Base-by-base conservation (phyloP, 257 asterid genomes). In the Primulina tabacum region DNA sequence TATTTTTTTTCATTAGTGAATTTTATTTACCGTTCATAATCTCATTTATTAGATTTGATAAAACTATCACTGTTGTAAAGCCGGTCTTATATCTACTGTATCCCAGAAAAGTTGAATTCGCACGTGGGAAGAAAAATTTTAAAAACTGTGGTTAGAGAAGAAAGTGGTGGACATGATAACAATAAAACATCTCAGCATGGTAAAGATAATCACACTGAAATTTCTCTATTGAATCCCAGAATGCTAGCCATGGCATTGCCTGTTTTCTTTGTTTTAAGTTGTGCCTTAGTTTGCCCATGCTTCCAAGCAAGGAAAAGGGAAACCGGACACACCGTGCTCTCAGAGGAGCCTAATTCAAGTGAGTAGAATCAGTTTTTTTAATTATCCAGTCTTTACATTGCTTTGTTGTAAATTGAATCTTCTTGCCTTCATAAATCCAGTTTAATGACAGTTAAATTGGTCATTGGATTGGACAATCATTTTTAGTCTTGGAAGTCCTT, bases 201-300 rank as follows among this genome's bases (percentile, higher is more conserved):
- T 65, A 79, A 78, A 67, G 86, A 73, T 14, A 73, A 75, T 61
- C 32, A 78, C 78, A 75, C 77, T 28, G 59, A 64, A 60, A 74
- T 61, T 26, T 62, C 78, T 65, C n/a, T 72, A 17, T 64, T 84
- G 55, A 82, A 78, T 68, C 83, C 95, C 34, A 81, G 81, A 75
- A 73, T 71, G 73, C 63, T 87, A 71, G 87, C 86, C 71, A 76
- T 94, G 83, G 96, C 92, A 16, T 76, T 76, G 17, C 93, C 98
- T 4, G 95, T 81, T 61, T 73, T 88, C 85, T 77, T 91, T 57
- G 75, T 91, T 32, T 73, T 89, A 6, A 88, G 96, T 62, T 91
- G 99, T 62, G 81, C 81, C 30, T 60, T 91, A 47, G 11, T 91
- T 52, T 94, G 99, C 75, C 96, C 99, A 8, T 94, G 99, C 82